A percentile compares a stretch with the other conserved stretches of the same genome.
Conservation (phyloP, 2,329 filamentous ascomycete species). For the Xylaria sp. region DNA sequence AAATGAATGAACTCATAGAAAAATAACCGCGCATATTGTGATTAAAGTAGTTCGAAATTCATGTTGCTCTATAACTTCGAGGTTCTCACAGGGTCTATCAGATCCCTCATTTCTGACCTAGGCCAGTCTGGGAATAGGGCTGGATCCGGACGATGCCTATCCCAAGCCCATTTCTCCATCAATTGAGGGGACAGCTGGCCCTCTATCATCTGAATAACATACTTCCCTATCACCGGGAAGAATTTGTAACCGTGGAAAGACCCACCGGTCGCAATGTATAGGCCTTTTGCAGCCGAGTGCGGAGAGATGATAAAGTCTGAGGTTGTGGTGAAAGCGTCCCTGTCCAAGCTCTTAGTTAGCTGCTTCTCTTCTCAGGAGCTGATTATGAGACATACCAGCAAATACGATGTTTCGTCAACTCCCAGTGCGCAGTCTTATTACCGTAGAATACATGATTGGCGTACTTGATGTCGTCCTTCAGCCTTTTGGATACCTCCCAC, state of each 20-base stretch:
- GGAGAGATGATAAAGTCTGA: slow-evolving; percentile 73
- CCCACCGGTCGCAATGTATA: slow-evolving; percentile 53
- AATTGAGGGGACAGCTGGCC: slow-evolving; percentile 58
- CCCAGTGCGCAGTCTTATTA: slow-evolving; percentile 64
- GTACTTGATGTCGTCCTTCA: slow-evolving; percentile 69
- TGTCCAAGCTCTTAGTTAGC: slow-evolving; percentile 46
- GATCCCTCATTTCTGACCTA: slow-evolving; percentile 37
- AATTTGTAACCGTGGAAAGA: slow-evolving; percentile 78
- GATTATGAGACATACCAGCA: slow-evolving; percentile 69
- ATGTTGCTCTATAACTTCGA: slow-evolving; percentile 31
- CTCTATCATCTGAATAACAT: slow-evolving; percentile 67
- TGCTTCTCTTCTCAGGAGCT: neutral
- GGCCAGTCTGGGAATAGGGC: slow-evolving; percentile 42
- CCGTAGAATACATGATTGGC: slow-evolving; percentile 70
- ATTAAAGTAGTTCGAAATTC: neutral
- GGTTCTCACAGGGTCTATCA: slow-evolving; percentile 22
- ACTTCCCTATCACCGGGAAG: slow-evolving; percentile 72
- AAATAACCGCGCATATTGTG: neutral
- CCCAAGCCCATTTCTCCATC: slow-evolving; percentile 66
- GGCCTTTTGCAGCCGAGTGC: slow-evolving; percentile 41
- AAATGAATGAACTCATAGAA: neutral
- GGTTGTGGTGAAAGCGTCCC: slow-evolving; percentile 73
- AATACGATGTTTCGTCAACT: slow-evolving; percentile 70
- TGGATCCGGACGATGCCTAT: slow-evolving; percentile 67
- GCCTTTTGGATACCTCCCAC: slow-evolving; percentile 66